phyloP scores from a whole-genome alignment of 2,329 filamentous ascomycete species.

The Magnaporthiopsis incrustans region DNA sequence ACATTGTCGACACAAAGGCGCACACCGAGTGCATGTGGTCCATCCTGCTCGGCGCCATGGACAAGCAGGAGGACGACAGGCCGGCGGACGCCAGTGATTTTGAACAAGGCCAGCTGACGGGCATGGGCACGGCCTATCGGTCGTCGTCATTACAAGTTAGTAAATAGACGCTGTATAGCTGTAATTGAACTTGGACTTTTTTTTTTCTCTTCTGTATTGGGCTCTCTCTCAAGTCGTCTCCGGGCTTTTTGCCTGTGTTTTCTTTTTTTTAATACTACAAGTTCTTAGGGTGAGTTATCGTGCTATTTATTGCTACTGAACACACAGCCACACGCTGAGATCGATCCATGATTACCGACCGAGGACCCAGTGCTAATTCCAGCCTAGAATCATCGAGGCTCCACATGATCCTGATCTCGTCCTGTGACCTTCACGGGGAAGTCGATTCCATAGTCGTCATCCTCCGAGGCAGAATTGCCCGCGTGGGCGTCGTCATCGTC shows the following conservation, averaged over 20 bases:
- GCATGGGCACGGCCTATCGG: too few species aligned
- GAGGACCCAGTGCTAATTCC: neutral
- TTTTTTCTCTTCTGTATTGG: neutral
- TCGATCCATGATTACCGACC: neutral
- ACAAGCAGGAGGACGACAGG: too few species aligned
- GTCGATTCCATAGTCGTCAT: neutral
- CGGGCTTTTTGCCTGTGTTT: too few species aligned
- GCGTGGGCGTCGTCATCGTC: too few species aligned
- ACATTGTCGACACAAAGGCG: too few species aligned
- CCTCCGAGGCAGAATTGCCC: neutral
- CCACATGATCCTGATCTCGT: neutral
- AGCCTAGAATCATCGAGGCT: neutral
- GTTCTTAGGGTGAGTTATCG: neutral
- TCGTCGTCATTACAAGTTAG: too few species aligned
- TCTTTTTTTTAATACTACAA: neutral
- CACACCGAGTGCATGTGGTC: too few species aligned
- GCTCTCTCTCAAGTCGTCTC: too few species aligned
- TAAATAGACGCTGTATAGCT: too few species aligned
- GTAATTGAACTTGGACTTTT: neutral
- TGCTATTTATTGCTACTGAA: neutral
- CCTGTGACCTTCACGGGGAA: neutral
- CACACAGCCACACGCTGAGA: neutral
- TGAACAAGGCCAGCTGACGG: too few species aligned
- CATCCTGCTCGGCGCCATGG: too few species aligned
- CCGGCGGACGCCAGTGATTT: too few species aligned